Evolutionary conservation across 768 basidiomycete genomes (phyloP), one percentile per base, ranked within the genome.

Genomic region (Kwoniella europaea): DNA sequence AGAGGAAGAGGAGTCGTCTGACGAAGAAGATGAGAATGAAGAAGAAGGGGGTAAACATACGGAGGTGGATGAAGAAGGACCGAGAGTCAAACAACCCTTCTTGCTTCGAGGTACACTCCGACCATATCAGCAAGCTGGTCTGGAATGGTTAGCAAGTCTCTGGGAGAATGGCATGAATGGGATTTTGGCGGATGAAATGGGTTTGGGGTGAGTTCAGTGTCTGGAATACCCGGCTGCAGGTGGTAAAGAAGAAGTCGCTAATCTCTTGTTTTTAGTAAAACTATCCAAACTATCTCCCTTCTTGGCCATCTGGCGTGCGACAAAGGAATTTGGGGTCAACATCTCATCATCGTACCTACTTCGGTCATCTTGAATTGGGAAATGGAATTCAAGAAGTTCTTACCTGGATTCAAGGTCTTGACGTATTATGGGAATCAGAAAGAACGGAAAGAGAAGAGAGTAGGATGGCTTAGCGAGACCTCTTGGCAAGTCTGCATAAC

Each of bases 401-500:
- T 85, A 4, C 84, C 84, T 15, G 84, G 84, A 15, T 80, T 85
- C 76, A 82, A 84, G 61, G 77, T 83, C 44, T 65, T 85, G 20
- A 81, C 82, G 10, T 84, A 85, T 71, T 84, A 84, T 69, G 83
- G 84, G 90, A 67, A 86, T 58, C 90, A 91, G 46, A 93, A 93
- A 80, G 92, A 93, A 46, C 89, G 94, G 58, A 94, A 93, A 79
- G 92, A 95, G 74, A 87, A 93, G 22, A 89, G 94, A 12, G 89
- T 92, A 74, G 94, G 94, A 41, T 96, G 94, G 94, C 90, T 91
- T 73, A 90, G 93, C 77, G 91, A 91, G 79, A 88, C 92, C 79
- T 88, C 90, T 68, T 95, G 95, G 86, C 94, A 97, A 73, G 94
- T 94, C 63, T 95, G 94, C 83, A 91, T 97, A 82, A 97, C 94